phyloP scores from a whole-genome alignment of 2,329 filamentous ascomycete species.

The Ophiocordyceps robertsii region DNA sequence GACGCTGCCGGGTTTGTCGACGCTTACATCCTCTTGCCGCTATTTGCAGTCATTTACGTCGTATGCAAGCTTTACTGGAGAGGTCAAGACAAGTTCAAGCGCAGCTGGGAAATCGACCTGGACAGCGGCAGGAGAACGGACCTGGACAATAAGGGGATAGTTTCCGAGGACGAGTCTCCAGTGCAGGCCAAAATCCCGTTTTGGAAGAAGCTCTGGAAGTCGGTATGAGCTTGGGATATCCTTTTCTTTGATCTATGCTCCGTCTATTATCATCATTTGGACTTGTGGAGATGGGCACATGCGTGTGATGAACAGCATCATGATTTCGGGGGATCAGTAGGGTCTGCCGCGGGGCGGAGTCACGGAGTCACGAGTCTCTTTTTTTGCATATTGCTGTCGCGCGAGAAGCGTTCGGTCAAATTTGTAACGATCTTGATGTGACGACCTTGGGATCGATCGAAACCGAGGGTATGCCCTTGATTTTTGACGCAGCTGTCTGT shows the following conservation, averaged over 20 bases:
- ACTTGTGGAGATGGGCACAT: background rate
- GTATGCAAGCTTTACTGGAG: slow-evolving; percentile 39
- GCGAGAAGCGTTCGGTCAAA: background rate
- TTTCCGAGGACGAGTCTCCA: slow-evolving; percentile 14
- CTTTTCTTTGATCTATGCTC: background rate
- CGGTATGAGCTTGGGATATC: slow-evolving; percentile 17
- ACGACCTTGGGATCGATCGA: too few species aligned
- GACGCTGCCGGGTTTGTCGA: slow-evolving; percentile 46
- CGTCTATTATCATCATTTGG: background rate
- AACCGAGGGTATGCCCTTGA: too few species aligned
- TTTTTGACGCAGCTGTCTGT: too few species aligned
- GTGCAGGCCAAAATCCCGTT: slow-evolving; percentile 16
- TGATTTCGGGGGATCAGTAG: background rate
- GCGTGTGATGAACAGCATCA: background rate
- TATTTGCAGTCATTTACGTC: slow-evolving; percentile 44
- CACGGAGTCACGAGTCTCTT: background rate
- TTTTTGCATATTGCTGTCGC: background rate
- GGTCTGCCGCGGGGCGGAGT: background rate
- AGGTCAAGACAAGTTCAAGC: slow-evolving; percentile 34
- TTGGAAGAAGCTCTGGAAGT: slow-evolving; percentile 31
- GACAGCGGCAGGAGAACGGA: slow-evolving; percentile 41
- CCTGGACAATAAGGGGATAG: slow-evolving; percentile 28
- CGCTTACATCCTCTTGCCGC: slow-evolving; percentile 46
- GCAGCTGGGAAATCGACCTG: slow-evolving; percentile 39
- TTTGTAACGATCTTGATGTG: too few species aligned